These are phyloP conservation scores for Colletotrichum sp. DNA, from an alignment of 2,329 filamentous ascomycete species.

Conservation along the genomic window DNA sequence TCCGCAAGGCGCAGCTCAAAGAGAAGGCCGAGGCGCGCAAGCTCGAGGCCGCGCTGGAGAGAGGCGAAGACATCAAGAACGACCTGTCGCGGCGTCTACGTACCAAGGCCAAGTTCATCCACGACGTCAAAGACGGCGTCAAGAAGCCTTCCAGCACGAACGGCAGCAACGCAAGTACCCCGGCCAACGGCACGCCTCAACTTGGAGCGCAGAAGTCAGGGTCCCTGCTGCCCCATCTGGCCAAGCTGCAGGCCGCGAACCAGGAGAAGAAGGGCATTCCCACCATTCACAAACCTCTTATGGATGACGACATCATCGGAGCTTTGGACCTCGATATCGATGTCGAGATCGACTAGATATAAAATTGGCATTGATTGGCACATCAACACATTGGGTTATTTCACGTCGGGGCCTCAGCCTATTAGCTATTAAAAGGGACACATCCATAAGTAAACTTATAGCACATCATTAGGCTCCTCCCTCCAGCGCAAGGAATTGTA, in stretches of 20 bases:
- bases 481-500: not conserved
- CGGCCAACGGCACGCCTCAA: slow-evolving; percentile 59
- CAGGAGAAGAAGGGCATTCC: slow-evolving; percentile 65
- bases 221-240: slow-evolving; percentile 54
- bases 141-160: slow-evolving; percentile 36
- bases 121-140: slow-evolving; percentile 59
- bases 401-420: not conserved
- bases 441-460: not conserved
- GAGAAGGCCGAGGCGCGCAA: slow-evolving; percentile 72
- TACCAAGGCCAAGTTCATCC: slow-evolving; percentile 71
- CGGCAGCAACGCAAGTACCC: slow-evolving; percentile 54
- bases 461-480: not conserved
- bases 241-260: slow-evolving; percentile 58
- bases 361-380: not conserved
- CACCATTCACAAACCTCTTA: slow-evolving; percentile 78
- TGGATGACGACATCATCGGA: slow-evolving; percentile 93
- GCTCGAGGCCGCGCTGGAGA: slow-evolving; percentile 64
- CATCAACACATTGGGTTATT: not conserved
- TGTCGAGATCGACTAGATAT: slow-evolving; percentile 72
- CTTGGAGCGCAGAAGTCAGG: slow-evolving; percentile 43
- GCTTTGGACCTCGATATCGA: slow-evolving; percentile 90
- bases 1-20: slow-evolving; percentile 88
- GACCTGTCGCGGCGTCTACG: slow-evolving; percentile 68
- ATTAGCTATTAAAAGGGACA: not conserved
- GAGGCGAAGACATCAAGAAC: slow-evolving; percentile 65